Conservation (phyloP, 2,329 filamentous ascomycete genomes). For the Amauroascus verrucosus region DNA sequence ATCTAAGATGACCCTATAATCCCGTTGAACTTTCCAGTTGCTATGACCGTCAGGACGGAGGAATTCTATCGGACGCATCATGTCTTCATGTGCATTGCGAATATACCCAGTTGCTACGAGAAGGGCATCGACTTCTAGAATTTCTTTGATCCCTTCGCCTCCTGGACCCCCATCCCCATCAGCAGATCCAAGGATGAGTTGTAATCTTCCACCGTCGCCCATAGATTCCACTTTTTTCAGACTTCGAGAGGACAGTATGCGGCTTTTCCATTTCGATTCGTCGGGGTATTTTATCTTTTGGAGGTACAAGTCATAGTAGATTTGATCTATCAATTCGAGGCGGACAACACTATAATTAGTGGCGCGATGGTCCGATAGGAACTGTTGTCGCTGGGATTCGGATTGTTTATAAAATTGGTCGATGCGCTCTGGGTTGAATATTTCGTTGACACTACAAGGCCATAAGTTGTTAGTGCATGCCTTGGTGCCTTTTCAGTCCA, state of each 20-base stretch:
- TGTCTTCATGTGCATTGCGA: slow-evolving; percentile 64
- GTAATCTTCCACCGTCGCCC: slow-evolving; percentile 42
- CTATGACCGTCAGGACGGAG: slow-evolving; percentile 52
- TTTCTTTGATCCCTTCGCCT: slow-evolving; percentile 49
- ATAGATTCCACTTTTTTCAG: slow-evolving; percentile 52
- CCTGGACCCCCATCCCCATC: slow-evolving; percentile 27
- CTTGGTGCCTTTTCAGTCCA: no score
- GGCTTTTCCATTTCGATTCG: slow-evolving; percentile 67
- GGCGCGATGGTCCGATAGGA: slow-evolving; percentile 58
- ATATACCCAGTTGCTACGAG: slow-evolving; percentile 82
- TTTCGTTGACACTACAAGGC: slow-evolving; percentile 78
- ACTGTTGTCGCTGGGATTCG: slow-evolving; percentile 44
- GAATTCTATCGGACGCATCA: slow-evolving; percentile 57
- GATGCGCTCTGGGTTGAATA: slow-evolving; percentile 83
- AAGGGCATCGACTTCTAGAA: slow-evolving; percentile 56
- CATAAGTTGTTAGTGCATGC: no score
- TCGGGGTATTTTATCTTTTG: slow-evolving; percentile 63
- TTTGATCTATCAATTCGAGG: slow-evolving; percentile 74
- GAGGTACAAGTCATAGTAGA: slow-evolving; percentile 80
- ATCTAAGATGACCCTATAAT: slow-evolving; percentile 69
- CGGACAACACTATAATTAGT: slow-evolving; percentile 95
- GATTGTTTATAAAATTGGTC: slow-evolving; percentile 63
- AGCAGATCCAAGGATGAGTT: slow-evolving; percentile 43
- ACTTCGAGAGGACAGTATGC: slow-evolving; percentile 60
- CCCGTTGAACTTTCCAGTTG: slow-evolving; percentile 58